Evolutionary conservation across 371 early-diverging fungal genomes (phyloP), one percentile per base, ranked within the genome.

Genomic region (Mucor lusitanicus): DNA sequence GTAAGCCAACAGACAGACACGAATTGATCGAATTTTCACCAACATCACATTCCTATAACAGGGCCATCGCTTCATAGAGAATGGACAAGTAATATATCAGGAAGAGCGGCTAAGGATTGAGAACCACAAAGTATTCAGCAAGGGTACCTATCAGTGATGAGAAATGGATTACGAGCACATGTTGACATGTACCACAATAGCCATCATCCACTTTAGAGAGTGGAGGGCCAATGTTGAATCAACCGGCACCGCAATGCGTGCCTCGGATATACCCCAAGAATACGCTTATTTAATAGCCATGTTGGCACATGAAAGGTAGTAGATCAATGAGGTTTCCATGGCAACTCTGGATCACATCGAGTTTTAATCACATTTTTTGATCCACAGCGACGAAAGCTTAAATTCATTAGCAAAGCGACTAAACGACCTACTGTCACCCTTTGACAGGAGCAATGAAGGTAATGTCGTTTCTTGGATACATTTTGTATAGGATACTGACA

Each of bases 291-390:
- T 71, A 35, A 63, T 71, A 48, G 71, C 71, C 21, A 19, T 67
- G 55, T 30, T 71, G 44, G 60, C 61, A 3, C 71, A 67, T n/a
- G 71, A 71, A 28, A 71, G 71, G 71, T 71, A 30, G 6, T 30
- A 28, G 15, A 53, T 53, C 25, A 6, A 48, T 23, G 23, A 2
- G 3, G 12, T 12, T 25, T 25, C 50, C 50, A 23, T 50, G 25
- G 5, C 7, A 28, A 19, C 11, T 7, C 33, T 23, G 15, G 50
- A 50, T 30, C 35, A 48, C 19, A 25, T 27, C 2, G 7, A 27
- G 2, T n/a, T 37, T 53, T 13, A 21, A 35, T 6, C 12, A 12
- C 11, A 1, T 3, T 8, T 21, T 3, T 68, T 23, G 12, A 23
- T 53, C 15, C 13, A 53, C 48, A 67, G 71, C 17, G 67, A 63